Evolutionary conservation across 2,329 filamentous ascomycete genomes (phyloP).

Genomic region (Pseudopyrenochaeta lycopersici): DNA sequence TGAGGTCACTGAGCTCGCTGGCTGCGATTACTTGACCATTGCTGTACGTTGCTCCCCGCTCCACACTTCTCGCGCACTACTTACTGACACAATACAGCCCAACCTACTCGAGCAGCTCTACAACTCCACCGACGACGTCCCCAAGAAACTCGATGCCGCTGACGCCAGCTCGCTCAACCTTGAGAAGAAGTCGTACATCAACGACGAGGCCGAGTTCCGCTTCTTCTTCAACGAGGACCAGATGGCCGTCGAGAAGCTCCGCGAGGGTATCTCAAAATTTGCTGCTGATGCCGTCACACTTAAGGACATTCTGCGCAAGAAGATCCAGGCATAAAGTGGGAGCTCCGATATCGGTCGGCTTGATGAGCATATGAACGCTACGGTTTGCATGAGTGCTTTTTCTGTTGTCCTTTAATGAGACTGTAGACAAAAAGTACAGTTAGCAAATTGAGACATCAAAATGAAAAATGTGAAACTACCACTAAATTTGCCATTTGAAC

Average conservation of each 20-base stretch:
- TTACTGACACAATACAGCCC: slow-evolving; percentile 64
- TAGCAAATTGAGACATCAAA: slow-evolving; percentile 32
- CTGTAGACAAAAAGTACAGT: slow-evolving; percentile 8
- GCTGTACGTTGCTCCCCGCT: slow-evolving; percentile 67
- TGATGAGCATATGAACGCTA: slow-evolving; percentile 27
- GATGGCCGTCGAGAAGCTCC: slow-evolving; percentile 99
- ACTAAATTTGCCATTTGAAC: neutral
- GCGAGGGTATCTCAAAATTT: slow-evolving; percentile 99
- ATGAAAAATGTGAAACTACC: slow-evolving; percentile 13
- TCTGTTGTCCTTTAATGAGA: slow-evolving; percentile 10
- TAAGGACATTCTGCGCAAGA: slow-evolving; percentile 89
- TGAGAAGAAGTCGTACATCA: slow-evolving; percentile 89
- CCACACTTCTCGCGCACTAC: neutral
- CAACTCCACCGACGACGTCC: slow-evolving; percentile 82
- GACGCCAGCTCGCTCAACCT: slow-evolving; percentile 74
- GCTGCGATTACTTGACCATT: slow-evolving; percentile 99
- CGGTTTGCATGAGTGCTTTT: slow-evolving; percentile 16
- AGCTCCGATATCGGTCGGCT: slow-evolving; percentile 37
- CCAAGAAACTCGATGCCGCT: slow-evolving; percentile 88
- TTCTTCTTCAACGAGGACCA: slow-evolving; percentile 99
- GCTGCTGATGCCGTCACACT: slow-evolving; percentile 93
- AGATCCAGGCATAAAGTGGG: slow-evolving; percentile 66
- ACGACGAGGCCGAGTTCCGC: slow-evolving; percentile 89
- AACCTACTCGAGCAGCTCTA: slow-evolving; percentile 92
- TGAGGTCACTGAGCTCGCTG: slow-evolving; percentile 97